Percentiles rank a stretch among this genome's conserved stretches.
phyloP scores from a whole-genome alignment of 2,329 filamentous ascomycete species.

The Didymella sp. region DNA sequence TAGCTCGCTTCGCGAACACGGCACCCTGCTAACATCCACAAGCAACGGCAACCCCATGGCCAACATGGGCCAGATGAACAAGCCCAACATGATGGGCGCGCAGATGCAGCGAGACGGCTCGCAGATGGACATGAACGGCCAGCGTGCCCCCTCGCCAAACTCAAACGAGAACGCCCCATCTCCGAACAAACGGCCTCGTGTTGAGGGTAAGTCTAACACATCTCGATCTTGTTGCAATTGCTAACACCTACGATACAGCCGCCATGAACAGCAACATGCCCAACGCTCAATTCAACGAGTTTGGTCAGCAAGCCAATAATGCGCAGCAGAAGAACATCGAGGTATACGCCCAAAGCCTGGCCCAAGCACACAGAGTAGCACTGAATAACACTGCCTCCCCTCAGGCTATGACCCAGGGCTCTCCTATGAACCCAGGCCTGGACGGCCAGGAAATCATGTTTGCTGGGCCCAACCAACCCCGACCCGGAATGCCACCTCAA shows the following conservation, averaged over 20 bases:
- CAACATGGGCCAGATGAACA: slow-evolving; percentile 67
- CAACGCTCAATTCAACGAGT: slow-evolving; percentile 74
- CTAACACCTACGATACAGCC: slow-evolving; percentile 68
- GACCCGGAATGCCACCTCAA: slow-evolving; percentile 66
- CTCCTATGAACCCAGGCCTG: slow-evolving; percentile 75
- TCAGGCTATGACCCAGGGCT: slow-evolving; percentile 80
- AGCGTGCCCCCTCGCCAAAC: slow-evolving; percentile 79
- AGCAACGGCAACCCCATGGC: slow-evolving; percentile 60
- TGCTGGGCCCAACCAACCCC: slow-evolving; percentile 40
- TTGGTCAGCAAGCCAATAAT: slow-evolving; percentile 61
- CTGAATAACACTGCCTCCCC: slow-evolving; percentile 83
- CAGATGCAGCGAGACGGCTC: slow-evolving; percentile 90
- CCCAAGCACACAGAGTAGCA: slow-evolving; percentile 80
- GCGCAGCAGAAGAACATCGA: slow-evolving; percentile 84
- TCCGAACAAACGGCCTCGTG: slow-evolving; percentile 85
- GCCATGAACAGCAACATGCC: slow-evolving; percentile 79
- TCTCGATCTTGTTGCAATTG: slow-evolving; percentile 54
- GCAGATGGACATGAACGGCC: slow-evolving; percentile 81
- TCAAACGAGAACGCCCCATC: slow-evolving; percentile 88
- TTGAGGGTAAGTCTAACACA: slow-evolving; percentile 68
- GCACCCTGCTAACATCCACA: slow-evolving; percentile 21
- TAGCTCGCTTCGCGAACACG: not conserved
- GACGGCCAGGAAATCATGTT: slow-evolving; percentile 46
- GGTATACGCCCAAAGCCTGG: slow-evolving; percentile 84
- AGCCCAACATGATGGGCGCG: slow-evolving; percentile 66